Base-by-base conservation (phyloP, 371 early-diverging fungal genomes). In the Mucor indicus region DNA sequence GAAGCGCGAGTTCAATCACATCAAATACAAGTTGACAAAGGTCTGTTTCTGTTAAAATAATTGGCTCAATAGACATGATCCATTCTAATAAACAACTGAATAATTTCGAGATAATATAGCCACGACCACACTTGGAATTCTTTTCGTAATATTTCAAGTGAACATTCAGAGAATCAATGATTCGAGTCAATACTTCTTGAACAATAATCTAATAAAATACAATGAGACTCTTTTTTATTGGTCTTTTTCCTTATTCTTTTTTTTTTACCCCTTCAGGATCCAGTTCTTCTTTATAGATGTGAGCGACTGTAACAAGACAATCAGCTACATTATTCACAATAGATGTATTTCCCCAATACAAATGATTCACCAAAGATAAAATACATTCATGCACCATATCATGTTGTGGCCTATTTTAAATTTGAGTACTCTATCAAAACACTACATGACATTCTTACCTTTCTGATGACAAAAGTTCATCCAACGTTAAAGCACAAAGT, bases 31-130 rank as follows among this genome's bases (percentile, higher is more conserved):
- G 65, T 22, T 70, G 77, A 29, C 82, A 77, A 4, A 87, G 67
- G 31, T 86, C 85, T 0, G 83, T 79, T 25, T 79, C 80, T 3
- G 81, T 69, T 20, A 89, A 67, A 8, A 86, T 64, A 6, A 64
- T 66, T 4, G 81, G 60, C 1, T 89, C 82, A 12, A 81, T 65
- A 2, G 70, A 73, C 86, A 91, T 86, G 13, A 91, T 55, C 93
- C 91, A 93, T 37, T 87, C 86, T 9, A 82, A 53, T 12, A 91
- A 50, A 48, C 87, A 85, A 30, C 82, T 79, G 44, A 89, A 84
- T 13, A 90, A 62, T 6, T 82, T 72, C 1, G 85, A 80, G 3
- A 91, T 74, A 23, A 83, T 79, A 13, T 67, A 72, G 0, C 73
- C 69, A 59, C 80, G 65, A 32, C 75, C 69, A 39, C 55, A 53